phyloP scores from a whole-genome alignment of 805 yeast species.

The Starmerella sp. region DNA sequence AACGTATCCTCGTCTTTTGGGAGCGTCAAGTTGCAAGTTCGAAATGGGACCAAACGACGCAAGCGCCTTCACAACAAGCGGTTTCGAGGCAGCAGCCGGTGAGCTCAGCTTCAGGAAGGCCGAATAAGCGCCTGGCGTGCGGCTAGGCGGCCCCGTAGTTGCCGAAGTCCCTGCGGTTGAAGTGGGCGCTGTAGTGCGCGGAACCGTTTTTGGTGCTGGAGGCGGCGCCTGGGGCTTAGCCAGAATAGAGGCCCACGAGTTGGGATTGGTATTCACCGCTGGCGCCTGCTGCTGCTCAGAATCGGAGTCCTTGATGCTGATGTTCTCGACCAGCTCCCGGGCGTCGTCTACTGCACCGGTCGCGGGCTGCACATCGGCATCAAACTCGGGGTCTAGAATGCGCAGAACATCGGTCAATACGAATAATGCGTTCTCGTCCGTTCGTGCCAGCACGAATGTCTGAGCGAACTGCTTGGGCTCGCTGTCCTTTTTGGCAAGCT shows the following conservation, averaged over 20 bases:
- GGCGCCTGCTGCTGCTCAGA: background rate
- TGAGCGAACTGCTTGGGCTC: conserved; percentile 30
- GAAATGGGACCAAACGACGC: background rate
- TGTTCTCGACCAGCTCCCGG: background rate
- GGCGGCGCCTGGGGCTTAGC: background rate
- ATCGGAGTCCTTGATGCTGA: background rate
- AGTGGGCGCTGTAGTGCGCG: background rate
- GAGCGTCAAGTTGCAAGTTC: conserved; percentile 18
- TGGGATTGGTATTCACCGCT: background rate
- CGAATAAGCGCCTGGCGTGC: background rate
- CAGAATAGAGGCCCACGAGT: background rate
- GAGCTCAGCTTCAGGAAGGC: conserved; percentile 2
- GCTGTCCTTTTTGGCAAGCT: conserved; percentile 28
- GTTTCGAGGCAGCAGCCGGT: background rate
- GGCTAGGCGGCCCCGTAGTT: background rate
- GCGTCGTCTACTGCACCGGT: background rate
- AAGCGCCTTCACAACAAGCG: background rate
- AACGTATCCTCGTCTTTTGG: conserved; percentile 29
- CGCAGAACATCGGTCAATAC: conserved; percentile 33
- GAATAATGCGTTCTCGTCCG: conserved; percentile 26
- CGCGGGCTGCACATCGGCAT: background rate
- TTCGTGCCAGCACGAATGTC: conserved; percentile 29
- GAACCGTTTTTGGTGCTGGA: background rate
- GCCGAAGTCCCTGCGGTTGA: background rate
- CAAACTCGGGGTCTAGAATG: conserved; percentile 18